Percentiles rank a stretch among this genome's conserved stretches.
Evolutionary conservation across 371 early-diverging fungal genomes (phyloP).

Genomic region (Sanchytrium tribonematis): DNA sequence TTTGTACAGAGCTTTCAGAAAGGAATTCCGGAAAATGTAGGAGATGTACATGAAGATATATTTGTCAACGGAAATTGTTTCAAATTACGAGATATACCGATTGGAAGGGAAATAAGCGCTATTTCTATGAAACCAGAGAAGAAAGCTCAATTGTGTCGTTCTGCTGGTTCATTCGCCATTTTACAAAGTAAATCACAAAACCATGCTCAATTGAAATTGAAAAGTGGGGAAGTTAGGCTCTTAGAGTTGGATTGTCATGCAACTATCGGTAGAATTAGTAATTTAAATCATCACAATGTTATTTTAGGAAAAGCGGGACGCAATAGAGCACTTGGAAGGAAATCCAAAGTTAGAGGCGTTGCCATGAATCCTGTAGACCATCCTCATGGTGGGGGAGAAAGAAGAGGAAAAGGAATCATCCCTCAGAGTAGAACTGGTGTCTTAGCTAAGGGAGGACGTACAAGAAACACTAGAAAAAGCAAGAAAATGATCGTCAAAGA

Average conservation of each 20-base stretch:
- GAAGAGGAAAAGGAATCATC: constrained; percentile 73
- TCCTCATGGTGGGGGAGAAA: constrained; percentile 95
- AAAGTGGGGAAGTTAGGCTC: constrained; percentile 60
- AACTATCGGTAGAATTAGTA: constrained; percentile 58
- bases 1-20: background rate
- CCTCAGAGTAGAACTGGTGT: constrained; percentile 13
- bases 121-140: constrained; percentile 51
- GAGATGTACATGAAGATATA: background rate
- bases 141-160: constrained; percentile 41
- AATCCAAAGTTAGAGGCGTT: constrained; percentile 92
- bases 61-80: constrained; percentile 46
- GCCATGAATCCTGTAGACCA: constrained; percentile 97
- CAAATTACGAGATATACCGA: constrained; percentile 62
- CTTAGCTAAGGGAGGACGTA: background rate
- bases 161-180: constrained; percentile 73
- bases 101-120: constrained; percentile 64
- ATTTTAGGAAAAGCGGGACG: constrained; percentile 75
- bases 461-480: background rate
- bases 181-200: constrained; percentile 42
- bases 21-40: background rate
- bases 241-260: constrained; percentile 11
- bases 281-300: constrained; percentile 63
- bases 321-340: constrained; percentile 44
- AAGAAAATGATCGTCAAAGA: background rate
- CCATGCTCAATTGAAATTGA: constrained; percentile 49